Evolutionary conservation across 768 basidiomycete genomes (phyloP).

Genomic region (Boletellus sp.): DNA sequence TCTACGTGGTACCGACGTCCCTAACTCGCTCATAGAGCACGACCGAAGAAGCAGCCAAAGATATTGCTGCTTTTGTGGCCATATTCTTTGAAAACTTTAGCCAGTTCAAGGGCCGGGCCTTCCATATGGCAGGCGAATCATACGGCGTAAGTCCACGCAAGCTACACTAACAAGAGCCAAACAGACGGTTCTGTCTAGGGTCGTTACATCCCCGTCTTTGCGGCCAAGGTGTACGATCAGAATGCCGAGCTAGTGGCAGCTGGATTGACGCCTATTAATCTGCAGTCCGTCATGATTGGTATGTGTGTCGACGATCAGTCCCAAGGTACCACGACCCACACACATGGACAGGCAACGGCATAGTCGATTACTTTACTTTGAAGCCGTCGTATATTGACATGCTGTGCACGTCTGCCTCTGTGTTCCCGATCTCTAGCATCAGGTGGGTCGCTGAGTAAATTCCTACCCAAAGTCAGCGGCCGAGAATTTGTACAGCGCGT

Average conservation of each 20-base stretch:
- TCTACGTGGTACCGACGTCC: not conserved
- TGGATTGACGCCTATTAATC: conserved; percentile 48
- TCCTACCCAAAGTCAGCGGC: not conserved
- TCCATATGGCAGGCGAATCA: conserved; percentile 61
- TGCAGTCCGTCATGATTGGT: conserved; percentile 51
- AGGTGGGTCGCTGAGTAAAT: conserved; percentile 9
- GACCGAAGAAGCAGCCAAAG: conserved; percentile 63
- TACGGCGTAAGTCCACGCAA: conserved; percentile 39
- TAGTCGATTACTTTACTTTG: conserved; percentile 39
- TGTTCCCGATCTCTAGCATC: conserved; percentile 43
- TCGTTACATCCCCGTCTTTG: conserved; percentile 50
- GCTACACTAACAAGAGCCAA: not conserved
- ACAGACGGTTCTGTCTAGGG: conserved; percentile 33
- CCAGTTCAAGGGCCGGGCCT: conserved; percentile 61
- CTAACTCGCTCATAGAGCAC: conserved; percentile 39
- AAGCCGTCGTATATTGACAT: conserved; percentile 47
- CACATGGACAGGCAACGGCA: conserved; percentile 39
- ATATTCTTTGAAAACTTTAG: conserved; percentile 75
- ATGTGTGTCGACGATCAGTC: conserved; percentile 22
- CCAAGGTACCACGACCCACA: not conserved
- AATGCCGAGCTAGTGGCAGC: conserved; percentile 39
- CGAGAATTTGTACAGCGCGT: conserved; percentile 20
- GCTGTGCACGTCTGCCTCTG: conserved; percentile 50
- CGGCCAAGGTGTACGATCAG: conserved; percentile 46
- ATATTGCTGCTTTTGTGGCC: conserved; percentile 66